Evolutionary conservation across 257 asterid genomes (phyloP).

Genomic region (Coffea eugenioides): DNA sequence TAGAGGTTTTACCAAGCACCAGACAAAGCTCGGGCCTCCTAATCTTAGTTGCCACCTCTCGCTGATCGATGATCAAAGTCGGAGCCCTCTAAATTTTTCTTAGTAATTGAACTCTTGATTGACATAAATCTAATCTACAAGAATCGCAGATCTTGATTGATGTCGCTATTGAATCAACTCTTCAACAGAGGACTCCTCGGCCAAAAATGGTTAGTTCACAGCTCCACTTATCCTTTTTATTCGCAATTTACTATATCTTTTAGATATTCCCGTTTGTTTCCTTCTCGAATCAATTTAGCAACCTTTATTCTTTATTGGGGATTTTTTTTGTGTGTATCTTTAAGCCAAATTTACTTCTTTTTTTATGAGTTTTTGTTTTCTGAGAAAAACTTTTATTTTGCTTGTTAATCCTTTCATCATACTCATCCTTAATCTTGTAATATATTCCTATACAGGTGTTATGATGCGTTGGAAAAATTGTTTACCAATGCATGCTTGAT

Average conservation of each 20-base stretch:
- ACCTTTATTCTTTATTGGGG: neutral
- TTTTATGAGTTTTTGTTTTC: neutral
- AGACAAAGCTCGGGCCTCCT: neutral
- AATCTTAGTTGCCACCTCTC: neutral
- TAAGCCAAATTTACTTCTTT: neutral
- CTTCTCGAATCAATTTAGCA: neutral
- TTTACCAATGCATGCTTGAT: neutral
- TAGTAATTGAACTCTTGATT: neutral
- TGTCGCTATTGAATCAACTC: slow-evolving; percentile 83
- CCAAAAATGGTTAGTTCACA: slow-evolving; percentile 66
- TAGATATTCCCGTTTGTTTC: neutral
- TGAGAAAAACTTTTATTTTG: neutral
- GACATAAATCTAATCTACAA: neutral
- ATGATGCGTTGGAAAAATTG: neutral
- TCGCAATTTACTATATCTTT: neutral
- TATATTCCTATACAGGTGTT: neutral
- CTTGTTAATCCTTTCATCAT: neutral
- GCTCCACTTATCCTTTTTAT: slow-evolving; percentile 7
- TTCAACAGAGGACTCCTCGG: slow-evolving; percentile 87
- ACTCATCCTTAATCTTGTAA: neutral
- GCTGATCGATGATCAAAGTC: neutral
- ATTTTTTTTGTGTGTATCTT: neutral
- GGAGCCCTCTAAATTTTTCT: neutral
- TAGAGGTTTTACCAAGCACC: neutral
- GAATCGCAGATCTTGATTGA: neutral